Conservation (phyloP, 257 asterid genomes). For the Vinca minor region DNA sequence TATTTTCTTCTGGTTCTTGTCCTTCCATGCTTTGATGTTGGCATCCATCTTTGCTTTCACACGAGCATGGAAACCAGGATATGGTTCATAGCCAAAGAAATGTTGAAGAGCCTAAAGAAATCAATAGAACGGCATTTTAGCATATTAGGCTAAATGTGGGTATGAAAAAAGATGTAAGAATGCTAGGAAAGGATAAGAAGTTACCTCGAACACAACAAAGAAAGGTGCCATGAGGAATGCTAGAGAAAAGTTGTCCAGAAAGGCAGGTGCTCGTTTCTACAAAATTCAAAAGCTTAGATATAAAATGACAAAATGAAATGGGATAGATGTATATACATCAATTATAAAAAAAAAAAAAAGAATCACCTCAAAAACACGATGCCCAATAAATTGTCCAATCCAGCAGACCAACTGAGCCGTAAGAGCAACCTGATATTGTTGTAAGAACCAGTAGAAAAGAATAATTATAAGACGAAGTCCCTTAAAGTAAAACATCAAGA, state of each 20-base stretch:
- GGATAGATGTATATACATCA: background rate
- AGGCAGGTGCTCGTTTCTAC: conserved; percentile 96
- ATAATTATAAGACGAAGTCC: conserved; percentile 3
- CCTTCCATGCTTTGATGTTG: conserved; percentile 68
- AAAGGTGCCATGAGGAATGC: conserved; percentile 96
- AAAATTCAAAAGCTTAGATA: conserved; percentile 10
- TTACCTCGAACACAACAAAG: conserved; percentile 87
- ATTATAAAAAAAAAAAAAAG: too few relatives aligned
- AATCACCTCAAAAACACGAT: conserved; percentile 90
- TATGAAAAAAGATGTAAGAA: background rate
- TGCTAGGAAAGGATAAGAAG: conserved; percentile 21
- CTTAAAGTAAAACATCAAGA: background rate
- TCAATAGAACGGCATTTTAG: background rate
- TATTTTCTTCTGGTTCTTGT: conserved; percentile 50
- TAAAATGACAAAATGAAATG: conserved; percentile 2
- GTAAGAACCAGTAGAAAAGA: conserved; percentile 11
- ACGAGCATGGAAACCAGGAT: conserved; percentile 66
- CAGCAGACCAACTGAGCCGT: conserved; percentile 84
- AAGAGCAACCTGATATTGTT: conserved; percentile 55
- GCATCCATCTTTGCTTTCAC: conserved; percentile 57
- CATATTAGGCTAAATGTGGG: background rate
- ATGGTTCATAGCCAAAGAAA: conserved; percentile 70
- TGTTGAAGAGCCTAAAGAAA: conserved; percentile 40
- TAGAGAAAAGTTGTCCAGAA: conserved; percentile 81
- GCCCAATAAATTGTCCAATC: conserved; percentile 90